Base-by-base conservation (phyloP, 768 basidiomycete genomes). In the Kwoniella europaea region DNA sequence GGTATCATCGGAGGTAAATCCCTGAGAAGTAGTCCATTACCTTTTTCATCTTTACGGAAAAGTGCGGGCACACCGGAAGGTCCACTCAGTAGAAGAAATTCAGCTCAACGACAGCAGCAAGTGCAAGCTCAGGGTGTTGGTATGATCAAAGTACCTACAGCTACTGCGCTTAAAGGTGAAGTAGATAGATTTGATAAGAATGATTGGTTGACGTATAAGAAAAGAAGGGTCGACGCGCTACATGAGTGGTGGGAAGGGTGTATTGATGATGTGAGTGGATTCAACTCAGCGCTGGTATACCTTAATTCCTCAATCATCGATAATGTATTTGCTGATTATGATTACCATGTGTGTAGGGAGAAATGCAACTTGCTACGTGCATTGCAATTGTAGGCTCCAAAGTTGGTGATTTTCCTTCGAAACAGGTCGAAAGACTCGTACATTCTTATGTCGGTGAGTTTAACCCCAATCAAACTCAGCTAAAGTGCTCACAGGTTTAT, bases 361-460 rank as follows among this genome's bases (percentile, higher is more conserved):
- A 81, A 10, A 73, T 79, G 44, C 79, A 81, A 60, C 70, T 81
- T 7, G 74, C 77, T 6, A 68, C 77, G 1, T 64, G 64, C 3
- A 27, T 77, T 0, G 59, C 70, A n/a, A 59, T 79, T 22, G 64
- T 81, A 5, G 78, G 72, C 12, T 55, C 61, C 41, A 46, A 54
- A 27, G 43, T 72, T 1, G 70, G 75, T 2, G 22, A 69, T 0
- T 81, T 81, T 53, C 74, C 77, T 3, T 9, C 16, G 16, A 53
- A 68, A n/a, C 74, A 75, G 42, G 65, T 67, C 20, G 79, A 81
- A 54, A 35, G 77, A 10, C 52, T 81, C 4, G 74, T 61, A 0
- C 71, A 77, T 63, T 57, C 76, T 27, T 81, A 81, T 65, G 65
- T 81, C 63, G 79, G 79, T 81, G 61, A 60, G 78, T 76, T n/a